These are phyloP conservation scores for Ceratobasidium sp. DNA, from an alignment of 1,284 basidiomycete genomes.

Conservation along the genomic window DNA sequence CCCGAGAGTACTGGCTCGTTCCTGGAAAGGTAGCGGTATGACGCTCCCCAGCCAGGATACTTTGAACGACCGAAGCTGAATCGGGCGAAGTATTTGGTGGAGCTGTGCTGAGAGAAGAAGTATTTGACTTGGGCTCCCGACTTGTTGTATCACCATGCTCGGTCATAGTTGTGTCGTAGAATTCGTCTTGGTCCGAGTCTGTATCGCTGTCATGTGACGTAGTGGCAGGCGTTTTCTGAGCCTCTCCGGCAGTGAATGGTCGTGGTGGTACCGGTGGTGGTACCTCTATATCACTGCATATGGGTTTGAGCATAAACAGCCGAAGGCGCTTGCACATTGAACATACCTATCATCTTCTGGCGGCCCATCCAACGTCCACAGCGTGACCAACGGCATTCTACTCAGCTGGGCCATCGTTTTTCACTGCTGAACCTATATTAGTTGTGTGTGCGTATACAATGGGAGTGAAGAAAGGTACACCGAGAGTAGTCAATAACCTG, in stretches of 20 bases:
- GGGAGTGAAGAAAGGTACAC: too few species aligned
- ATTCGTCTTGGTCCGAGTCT: slow-evolving; percentile 2
- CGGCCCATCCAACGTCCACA: slow-evolving; percentile 39
- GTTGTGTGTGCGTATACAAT: too few species aligned
- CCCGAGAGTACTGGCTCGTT: slow-evolving; percentile 65
- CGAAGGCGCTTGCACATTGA: neutral
- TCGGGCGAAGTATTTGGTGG: neutral
- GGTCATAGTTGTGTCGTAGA: neutral
- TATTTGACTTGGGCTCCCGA: neutral
- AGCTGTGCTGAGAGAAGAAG: neutral
- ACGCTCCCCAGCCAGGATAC: slow-evolving; percentile 4
- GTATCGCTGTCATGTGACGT: neutral
- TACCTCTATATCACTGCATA: neutral
- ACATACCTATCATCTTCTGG: slow-evolving; percentile 25
- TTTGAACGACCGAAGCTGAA: neutral
- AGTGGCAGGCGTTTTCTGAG: neutral
- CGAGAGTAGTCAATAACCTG: neutral
- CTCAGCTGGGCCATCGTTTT: neutral
- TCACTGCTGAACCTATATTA: too few species aligned
- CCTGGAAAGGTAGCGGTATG: slow-evolving; percentile 57
- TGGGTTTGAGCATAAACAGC: neutral
- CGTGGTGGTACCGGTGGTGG: neutral
- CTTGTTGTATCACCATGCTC: neutral
- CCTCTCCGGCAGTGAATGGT: neutral
- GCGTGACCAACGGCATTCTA: neutral